A percentile compares a stretch with the other conserved stretches of the same genome.
Conservation (phyloP, 768 basidiomycete genomes). For the Thelephora ganbajun region DNA sequence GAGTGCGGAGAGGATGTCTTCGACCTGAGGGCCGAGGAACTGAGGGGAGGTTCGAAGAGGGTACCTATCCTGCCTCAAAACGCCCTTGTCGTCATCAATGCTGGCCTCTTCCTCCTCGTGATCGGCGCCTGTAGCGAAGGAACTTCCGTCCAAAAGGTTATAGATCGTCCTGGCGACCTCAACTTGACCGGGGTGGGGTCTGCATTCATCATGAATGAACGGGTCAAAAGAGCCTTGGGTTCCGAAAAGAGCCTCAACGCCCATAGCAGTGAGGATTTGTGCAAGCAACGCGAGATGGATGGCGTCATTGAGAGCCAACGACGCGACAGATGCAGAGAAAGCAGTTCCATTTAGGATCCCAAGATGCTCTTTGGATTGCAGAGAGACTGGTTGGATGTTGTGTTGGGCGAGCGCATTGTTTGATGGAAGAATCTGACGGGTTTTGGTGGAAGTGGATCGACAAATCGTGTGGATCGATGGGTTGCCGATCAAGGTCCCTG, state of each 20-base stretch:
- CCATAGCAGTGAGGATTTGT: constrained; percentile 71
- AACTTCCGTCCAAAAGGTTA: constrained; percentile 53
- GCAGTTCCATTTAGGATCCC: constrained; percentile 80
- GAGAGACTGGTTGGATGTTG: constrained; percentile 46
- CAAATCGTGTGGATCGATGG: constrained; percentile 63
- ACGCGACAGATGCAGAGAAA: constrained; percentile 68
- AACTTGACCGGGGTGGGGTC: constrained; percentile 80
- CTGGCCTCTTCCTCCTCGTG: constrained; percentile 47
- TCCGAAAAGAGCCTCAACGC: constrained; percentile 70
- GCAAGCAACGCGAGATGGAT: constrained; percentile 51
- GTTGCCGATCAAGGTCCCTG: constrained; percentile 68
- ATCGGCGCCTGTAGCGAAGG: constrained; percentile 44
- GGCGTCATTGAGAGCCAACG: constrained; percentile 61
- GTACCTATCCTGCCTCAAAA: constrained; percentile 72
- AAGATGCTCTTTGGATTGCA: constrained; percentile 66
- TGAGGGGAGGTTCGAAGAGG: constrained; percentile 65
- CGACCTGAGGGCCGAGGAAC: constrained; percentile 77
- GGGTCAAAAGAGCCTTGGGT: constrained; percentile 58
- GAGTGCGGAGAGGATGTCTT: constrained; percentile 57
- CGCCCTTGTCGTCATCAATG: constrained; percentile 58
- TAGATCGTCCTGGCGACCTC: constrained; percentile 60
- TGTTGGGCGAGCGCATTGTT: constrained; percentile 44
- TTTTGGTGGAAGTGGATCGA: constrained; percentile 33
- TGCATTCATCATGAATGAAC: constrained; percentile 62
- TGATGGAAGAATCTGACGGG: constrained; percentile 38